These are phyloP conservation scores for Puccinia sorghi DNA, from an alignment of 1,284 basidiomycete genomes.

Conservation along the genomic window DNA sequence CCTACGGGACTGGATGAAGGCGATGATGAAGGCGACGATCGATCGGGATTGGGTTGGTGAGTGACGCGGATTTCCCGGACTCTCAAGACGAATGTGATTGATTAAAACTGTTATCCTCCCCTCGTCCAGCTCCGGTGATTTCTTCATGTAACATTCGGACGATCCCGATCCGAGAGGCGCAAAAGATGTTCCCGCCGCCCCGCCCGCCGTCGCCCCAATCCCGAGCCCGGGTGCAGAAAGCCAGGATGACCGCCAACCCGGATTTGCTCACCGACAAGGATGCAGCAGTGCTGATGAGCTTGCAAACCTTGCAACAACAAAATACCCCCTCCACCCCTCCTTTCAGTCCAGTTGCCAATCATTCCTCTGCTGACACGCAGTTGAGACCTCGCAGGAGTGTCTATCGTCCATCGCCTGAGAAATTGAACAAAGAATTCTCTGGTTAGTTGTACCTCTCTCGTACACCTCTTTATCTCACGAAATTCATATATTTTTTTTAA, in stretches of 20 bases:
- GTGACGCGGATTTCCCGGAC: constrained; percentile 56
- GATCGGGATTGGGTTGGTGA: constrained; percentile 82
- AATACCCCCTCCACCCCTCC: constrained; percentile 55
- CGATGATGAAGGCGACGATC: constrained; percentile 98
- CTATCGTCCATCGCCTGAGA: constrained; percentile 54
- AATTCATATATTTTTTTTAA: constrained; percentile 1
- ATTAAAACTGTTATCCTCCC: not conserved
- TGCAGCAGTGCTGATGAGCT: constrained; percentile 58
- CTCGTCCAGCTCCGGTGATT: constrained; percentile 78
- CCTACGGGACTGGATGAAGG: constrained; percentile 98
- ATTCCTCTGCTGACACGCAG: constrained; percentile 43
- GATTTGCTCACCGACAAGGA: constrained; percentile 74
- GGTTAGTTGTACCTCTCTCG: not conserved
- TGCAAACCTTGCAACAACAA: constrained; percentile 51
- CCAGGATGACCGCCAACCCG: constrained; percentile 80
- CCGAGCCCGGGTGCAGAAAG: constrained; percentile 84
- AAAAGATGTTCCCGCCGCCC: constrained; percentile 91
- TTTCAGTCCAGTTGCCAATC: constrained; percentile 53
- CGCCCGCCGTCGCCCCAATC: constrained; percentile 87
- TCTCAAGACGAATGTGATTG: not conserved
- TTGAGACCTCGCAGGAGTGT: constrained; percentile 57
- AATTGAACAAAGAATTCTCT: constrained; percentile 17
- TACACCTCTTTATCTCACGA: constrained; percentile 16
- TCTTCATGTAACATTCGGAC: constrained; percentile 97
- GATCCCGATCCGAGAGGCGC: constrained; percentile 89